Evolutionary conservation across 2,329 filamentous ascomycete species (phyloP).

Genomic region (Alternaria sp.): DNA sequence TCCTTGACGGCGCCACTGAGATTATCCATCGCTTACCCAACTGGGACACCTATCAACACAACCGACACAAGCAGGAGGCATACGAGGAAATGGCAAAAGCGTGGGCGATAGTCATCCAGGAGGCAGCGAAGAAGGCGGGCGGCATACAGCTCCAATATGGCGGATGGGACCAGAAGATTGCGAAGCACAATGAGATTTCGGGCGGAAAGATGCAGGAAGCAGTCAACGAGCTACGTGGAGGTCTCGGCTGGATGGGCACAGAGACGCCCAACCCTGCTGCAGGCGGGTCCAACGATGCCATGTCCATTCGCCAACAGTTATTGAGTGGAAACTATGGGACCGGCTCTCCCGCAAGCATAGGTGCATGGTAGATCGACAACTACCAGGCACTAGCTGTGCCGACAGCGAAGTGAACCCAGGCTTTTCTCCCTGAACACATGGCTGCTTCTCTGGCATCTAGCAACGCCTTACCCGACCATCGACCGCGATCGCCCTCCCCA

Average conservation of each 20-base stretch:
- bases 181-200: constrained; percentile 87
- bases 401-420: background rate
- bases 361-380: constrained; percentile 58
- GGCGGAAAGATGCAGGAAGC: constrained; percentile 82
- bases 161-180: constrained; percentile 88
- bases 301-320: constrained; percentile 57
- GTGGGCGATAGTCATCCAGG: constrained; percentile 89
- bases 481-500: background rate
- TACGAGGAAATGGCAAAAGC: constrained; percentile 96
- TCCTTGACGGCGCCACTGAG: constrained; percentile 87
- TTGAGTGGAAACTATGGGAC: constrained; percentile 65
- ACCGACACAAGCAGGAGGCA: constrained; percentile 90
- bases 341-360: constrained; percentile 63
- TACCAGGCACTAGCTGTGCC: background rate
- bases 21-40: constrained; percentile 89
- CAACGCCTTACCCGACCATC: background rate
- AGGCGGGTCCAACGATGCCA: constrained; percentile 37
- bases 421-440: background rate
- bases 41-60: constrained; percentile 88
- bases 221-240: constrained; percentile 76
- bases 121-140: constrained; percentile 88
- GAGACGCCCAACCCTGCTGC: constrained; percentile 30
- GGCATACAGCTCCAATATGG: constrained; percentile 89
- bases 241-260: constrained; percentile 79
- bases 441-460: background rate